Conservation (phyloP, 2,329 filamentous ascomycete genomes). For the Arthrinium phaeospermum region DNA sequence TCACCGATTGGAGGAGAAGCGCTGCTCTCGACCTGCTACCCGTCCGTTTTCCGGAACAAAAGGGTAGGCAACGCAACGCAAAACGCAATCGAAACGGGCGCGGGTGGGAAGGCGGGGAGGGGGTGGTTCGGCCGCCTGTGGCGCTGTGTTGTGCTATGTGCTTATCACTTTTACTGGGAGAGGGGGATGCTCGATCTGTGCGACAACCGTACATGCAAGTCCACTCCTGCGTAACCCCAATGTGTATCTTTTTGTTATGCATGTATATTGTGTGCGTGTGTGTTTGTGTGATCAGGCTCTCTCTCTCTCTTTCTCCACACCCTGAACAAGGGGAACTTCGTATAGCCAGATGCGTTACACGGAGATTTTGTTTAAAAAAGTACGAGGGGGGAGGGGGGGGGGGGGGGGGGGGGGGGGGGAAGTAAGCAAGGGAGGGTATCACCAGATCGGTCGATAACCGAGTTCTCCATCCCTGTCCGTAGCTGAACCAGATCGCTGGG, state of each 20-base stretch:
- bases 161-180: neutral
- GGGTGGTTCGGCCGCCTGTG: neutral
- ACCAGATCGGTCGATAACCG: slow-evolving; percentile 33
- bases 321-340: neutral
- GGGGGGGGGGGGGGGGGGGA: no score
- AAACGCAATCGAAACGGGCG: neutral
- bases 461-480: slow-evolving; percentile 23
- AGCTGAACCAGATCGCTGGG: slow-evolving; percentile 40
- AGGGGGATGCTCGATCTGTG: neutral
- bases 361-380: neutral
- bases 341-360: neutral
- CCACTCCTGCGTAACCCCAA: slow-evolving; percentile 6
- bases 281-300: neutral
- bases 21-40: neutral
- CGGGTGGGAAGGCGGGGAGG: neutral
- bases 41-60: neutral
- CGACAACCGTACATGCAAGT: slow-evolving; percentile 9
- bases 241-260: neutral
- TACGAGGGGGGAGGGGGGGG: neutral
- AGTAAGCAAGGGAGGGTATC: slow-evolving; percentile 10
- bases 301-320: neutral
- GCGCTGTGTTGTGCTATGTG: neutral
- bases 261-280: neutral
- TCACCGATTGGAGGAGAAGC: neutral
- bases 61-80: neutral